These are phyloP conservation scores for Straminergon stramineum DNA, from an alignment of 225 moss, liverwort and hornwort genomes.

Conservation along the genomic window DNA sequence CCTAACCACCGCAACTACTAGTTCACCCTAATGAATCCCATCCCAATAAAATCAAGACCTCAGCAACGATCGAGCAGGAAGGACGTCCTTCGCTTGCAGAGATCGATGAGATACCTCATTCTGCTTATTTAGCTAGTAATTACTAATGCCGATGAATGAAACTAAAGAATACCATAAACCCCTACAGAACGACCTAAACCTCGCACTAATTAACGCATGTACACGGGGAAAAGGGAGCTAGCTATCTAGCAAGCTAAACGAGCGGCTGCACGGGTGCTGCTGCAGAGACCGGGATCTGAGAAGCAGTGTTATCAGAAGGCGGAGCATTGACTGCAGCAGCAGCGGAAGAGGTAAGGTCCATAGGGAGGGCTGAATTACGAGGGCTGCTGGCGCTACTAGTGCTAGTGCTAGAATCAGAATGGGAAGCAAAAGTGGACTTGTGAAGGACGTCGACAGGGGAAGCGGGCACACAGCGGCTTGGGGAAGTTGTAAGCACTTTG, in stretches of 20 bases:
- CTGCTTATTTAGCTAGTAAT: slow-evolving; percentile 12
- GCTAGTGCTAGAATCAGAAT: slow-evolving; percentile 74
- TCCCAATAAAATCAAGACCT: neutral
- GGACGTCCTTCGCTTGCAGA: neutral
- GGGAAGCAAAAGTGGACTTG: slow-evolving; percentile 73
- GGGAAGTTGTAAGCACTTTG: slow-evolving; percentile 14
- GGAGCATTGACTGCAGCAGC: neutral
- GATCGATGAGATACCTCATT: neutral
- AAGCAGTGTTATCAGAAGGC: neutral
- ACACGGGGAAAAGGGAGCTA: neutral
- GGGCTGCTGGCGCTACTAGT: slow-evolving; percentile 75
- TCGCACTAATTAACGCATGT: neutral
- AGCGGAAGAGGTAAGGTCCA: slow-evolving; percentile 6
- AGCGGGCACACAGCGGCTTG: slow-evolving; percentile 1
- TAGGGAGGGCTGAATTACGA: slow-evolving; percentile 24
- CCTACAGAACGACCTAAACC: neutral
- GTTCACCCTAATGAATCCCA: neutral
- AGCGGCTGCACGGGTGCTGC: neutral
- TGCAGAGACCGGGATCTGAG: neutral
- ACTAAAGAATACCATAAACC: neutral
- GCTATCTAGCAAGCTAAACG: neutral
- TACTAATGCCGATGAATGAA: neutral
- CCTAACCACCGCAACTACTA: neutral
- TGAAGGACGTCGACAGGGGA: slow-evolving; percentile 91
- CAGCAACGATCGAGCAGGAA: neutral